Base-by-base conservation (phyloP, 139 green algal species). In the Edaphochlamys debaryana region DNA sequence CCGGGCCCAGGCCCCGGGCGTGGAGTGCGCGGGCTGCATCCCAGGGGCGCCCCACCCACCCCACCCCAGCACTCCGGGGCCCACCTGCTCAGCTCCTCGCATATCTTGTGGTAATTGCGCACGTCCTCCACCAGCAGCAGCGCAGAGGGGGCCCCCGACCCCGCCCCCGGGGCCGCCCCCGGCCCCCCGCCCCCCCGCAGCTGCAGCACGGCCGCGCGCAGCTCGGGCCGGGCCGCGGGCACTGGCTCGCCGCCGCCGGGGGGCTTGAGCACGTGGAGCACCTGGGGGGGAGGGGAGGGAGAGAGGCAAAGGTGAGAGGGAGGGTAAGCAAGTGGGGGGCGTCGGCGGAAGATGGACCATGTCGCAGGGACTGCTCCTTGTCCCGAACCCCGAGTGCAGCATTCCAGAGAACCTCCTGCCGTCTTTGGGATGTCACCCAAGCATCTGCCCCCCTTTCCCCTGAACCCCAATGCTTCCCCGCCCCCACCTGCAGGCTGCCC, bases 51-150 rank as follows among this genome's bases (percentile, higher is more conserved):
- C n/a, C 54, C 11, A 27, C 60, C 1, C 60, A 30, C 8, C 30
- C 60, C 7, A 13, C n/a, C 30, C 60, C 60, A 25, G 3, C 60
- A 32, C 19, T 23, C 30, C 30, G 30, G 7, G 29, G 5, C 38
- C 29, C 29, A 56, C 56, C 56, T 69, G 73, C 56, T 69, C 29
- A 80, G 27, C 56, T 80, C 73, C 0, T 69, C 30, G 38, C 54
- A 56, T 4, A 80, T 58, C 37, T 38, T 56, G 29, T 69, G 9
- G 73, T 80, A 80, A 3, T 40, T 40, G 29, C 29, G 27, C 3
- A 80, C 73, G 40, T 80, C 56, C 17, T 69, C 54, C 54, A 80
- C 37, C 8, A 34, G 56, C 37, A 80, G 56, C 56, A 22, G 1
- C 17, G 45, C 13, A 1, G 34, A 15, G 34, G 48, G n/a, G 22